Base-by-base conservation (phyloP, 371 early-diverging fungal species). In the Apophysomyces sp. region DNA sequence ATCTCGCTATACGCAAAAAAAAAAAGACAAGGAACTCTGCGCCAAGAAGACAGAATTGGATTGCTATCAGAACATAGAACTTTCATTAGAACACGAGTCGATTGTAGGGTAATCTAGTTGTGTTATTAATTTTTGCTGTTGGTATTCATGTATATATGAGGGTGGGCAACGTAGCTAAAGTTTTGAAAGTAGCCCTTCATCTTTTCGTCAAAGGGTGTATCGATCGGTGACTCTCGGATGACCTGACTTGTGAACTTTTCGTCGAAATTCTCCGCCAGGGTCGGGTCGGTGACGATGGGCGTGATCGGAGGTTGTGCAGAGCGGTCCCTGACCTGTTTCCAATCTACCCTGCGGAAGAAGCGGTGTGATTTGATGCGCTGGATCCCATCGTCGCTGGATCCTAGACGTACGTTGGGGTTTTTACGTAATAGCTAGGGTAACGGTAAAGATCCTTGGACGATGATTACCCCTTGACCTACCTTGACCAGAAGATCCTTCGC, bases 331-430 rank as follows among this genome's bases (percentile, higher is more conserved):
- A 93, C 58, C 27, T 83, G 76, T 21, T 85, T 76, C 95, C 95
- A 97, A 72, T 94, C 82, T 67, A 95, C 83, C 53, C 89, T 89
- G 58, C 87, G 86, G 79, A 97, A 97, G 78, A 94, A 95, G 29
- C 90, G 85, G 69, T 97, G 97, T 32, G 68, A 71, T 70, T 93
- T 95, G 66, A 96, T 89, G 53, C 86, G 88, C 40, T 86, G 80
- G 13, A 90, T 78, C 7, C 92, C 94, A 57, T 88, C 86, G n/a
- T 77, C 68, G 6, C 92, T 92, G 56, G 66, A 66, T 7, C 85
- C 86, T 3, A 94, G 73, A 36, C 94, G 82, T 4, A 77, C 74
- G 31, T 80, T 82, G 2, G 91, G 87, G 56, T 89, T 89, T 24
- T 92, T 85, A 52, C 88, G 80, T 27, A 93, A 78, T 4, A 93